phyloP scores from a whole-genome alignment of 2,329 filamentous ascomycete genomes.

The Tetracladium maxilliforme region DNA sequence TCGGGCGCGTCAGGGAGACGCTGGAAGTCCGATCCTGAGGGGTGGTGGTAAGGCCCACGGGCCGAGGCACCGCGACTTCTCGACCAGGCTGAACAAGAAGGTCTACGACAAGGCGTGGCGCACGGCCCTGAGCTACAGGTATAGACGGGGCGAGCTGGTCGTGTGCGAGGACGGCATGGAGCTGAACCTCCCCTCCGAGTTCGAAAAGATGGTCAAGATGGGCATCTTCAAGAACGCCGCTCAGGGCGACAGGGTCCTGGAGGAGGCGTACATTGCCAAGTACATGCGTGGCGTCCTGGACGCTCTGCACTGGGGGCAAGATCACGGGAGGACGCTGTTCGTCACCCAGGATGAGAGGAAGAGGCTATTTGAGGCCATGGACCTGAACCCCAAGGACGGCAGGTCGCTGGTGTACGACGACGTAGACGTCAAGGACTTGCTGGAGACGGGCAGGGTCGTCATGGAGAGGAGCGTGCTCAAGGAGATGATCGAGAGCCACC shows the following conservation, averaged over 20 bases:
- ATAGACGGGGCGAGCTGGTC: constrained; percentile 72
- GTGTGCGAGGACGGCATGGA: constrained; percentile 70
- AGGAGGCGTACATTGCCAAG: constrained; percentile 41
- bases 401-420: constrained; percentile 56
- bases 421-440: constrained; percentile 88
- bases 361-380: constrained; percentile 52
- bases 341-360: constrained; percentile 49
- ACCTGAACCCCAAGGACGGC: constrained; percentile 48
- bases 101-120: constrained; percentile 94
- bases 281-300: constrained; percentile 56
- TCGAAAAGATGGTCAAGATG: too few relatives aligned
- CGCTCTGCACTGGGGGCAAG: constrained; percentile 53
- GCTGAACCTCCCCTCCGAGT: constrained; percentile 30
- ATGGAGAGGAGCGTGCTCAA: constrained; percentile 72
- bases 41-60: constrained; percentile 85
- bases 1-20: constrained; percentile 61
- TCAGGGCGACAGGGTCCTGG: constrained; percentile 30
- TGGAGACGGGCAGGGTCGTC: constrained; percentile 73
- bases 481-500: constrained; percentile 57
- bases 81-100: constrained; percentile 69
- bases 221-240: constrained; percentile 27
- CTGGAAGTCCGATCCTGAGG: constrained; percentile 65
- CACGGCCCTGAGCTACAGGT: constrained; percentile 85
- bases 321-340: constrained; percentile 57
- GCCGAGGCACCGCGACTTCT: constrained; percentile 86